phyloP scores from a whole-genome alignment of 2,329 filamentous ascomycete genomes.

The Fusarium sp. region DNA sequence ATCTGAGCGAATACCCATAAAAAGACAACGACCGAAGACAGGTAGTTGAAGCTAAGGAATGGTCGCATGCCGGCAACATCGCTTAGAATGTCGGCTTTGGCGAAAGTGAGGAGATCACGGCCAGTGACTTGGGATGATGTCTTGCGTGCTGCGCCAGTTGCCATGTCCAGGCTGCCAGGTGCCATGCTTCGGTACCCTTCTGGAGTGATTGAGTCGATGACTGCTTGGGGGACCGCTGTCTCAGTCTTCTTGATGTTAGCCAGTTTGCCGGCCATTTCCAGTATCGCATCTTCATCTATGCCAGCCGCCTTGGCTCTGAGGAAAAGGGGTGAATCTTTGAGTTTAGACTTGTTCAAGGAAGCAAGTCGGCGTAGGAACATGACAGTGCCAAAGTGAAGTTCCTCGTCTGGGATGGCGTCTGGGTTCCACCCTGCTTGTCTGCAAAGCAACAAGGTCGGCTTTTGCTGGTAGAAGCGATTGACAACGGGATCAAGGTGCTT shows the following conservation, averaged over 20 bases:
- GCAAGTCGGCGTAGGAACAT: conserved; percentile 44
- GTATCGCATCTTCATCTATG: background rate
- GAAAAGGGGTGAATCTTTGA: conserved; percentile 46
- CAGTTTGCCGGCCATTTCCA: background rate
- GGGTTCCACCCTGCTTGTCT: conserved; percentile 48
- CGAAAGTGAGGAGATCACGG: background rate
- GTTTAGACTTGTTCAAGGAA: conserved; percentile 38
- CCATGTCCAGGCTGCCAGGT: background rate
- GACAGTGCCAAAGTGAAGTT: conserved; percentile 40
- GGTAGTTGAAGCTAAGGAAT: conserved; percentile 49
- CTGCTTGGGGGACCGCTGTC: background rate
- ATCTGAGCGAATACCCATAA: conserved; percentile 41
- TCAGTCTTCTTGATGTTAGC: background rate
- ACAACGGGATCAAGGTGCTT: background rate
- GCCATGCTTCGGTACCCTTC: background rate
- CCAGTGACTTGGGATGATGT: background rate
- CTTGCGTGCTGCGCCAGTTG: background rate
- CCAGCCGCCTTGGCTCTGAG: conserved; percentile 23
- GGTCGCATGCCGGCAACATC: conserved; percentile 30
- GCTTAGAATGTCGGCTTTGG: conserved; percentile 5
- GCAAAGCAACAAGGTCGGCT: conserved; percentile 46
- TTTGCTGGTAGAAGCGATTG: conserved; percentile 47
- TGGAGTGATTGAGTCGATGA: background rate
- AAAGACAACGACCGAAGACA: conserved; percentile 40
- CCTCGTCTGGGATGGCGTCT: conserved; percentile 49